These are phyloP conservation scores for Venturia effusa DNA, from an alignment of 2,329 filamentous ascomycete genomes.

Conservation along the genomic window DNA sequence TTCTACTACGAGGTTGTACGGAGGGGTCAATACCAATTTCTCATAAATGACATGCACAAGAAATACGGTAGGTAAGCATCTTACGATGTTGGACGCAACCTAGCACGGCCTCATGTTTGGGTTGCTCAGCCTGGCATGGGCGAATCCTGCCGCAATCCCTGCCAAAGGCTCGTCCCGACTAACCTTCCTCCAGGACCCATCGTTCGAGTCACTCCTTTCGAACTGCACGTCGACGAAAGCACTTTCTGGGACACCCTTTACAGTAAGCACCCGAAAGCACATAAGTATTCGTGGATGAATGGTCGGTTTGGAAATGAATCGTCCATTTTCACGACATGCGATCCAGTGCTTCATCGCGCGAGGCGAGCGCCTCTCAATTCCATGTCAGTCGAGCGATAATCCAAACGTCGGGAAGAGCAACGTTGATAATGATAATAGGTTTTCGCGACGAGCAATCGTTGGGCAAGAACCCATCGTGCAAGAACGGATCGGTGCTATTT, in stretches of 20 bases:
- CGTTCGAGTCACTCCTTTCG: slow-evolving; percentile 17
- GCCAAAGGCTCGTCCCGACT: neutral
- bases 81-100: neutral
- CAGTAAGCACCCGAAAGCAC: slow-evolving; percentile 10
- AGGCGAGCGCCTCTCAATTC: slow-evolving; percentile 7
- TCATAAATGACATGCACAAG: slow-evolving; percentile 10
- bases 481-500: slow-evolving; percentile 9
- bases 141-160: neutral
- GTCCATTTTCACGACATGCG: slow-evolving; percentile 10
- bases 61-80: slow-evolving; percentile 7
- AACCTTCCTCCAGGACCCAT: slow-evolving; percentile 15
- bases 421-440: neutral
- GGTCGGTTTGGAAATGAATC: neutral
- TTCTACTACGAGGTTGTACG: slow-evolving; percentile 10
- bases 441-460: slow-evolving; percentile 6
- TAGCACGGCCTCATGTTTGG: neutral
- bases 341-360: slow-evolving; percentile 4
- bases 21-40: slow-evolving; percentile 4
- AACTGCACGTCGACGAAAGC: slow-evolving; percentile 16
- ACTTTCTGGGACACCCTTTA: slow-evolving; percentile 21
- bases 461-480: slow-evolving; percentile 15
- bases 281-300: slow-evolving; percentile 4
- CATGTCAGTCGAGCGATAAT: neutral
- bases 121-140: neutral
- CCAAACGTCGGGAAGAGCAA: neutral